phyloP scores from a whole-genome alignment of 2,329 filamentous ascomycete genomes.

The Leptographium flavum region DNA sequence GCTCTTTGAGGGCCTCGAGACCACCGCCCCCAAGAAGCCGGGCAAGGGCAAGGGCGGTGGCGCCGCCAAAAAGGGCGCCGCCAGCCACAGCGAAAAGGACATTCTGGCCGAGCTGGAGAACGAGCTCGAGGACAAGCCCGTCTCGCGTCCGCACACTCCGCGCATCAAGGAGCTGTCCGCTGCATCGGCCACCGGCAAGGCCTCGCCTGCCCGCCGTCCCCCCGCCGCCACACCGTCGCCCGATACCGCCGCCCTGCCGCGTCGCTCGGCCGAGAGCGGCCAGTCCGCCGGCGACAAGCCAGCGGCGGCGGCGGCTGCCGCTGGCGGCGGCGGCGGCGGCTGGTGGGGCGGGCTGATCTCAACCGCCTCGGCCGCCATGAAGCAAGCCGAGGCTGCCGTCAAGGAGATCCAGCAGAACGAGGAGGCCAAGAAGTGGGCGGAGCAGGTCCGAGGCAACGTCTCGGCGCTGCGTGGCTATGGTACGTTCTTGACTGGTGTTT shows the following conservation, averaged over 20 bases:
- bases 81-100: conserved; percentile 46
- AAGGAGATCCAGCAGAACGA: conserved; percentile 95
- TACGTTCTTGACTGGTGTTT: conserved; percentile 24
- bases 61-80: conserved; percentile 23
- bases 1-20: conserved; percentile 48
- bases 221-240: conserved; percentile 33
- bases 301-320: neutral
- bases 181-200: conserved; percentile 22
- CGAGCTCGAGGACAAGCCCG: conserved; percentile 53
- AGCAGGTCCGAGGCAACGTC: conserved; percentile 84
- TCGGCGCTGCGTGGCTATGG: conserved; percentile 62
- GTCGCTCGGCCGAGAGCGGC: conserved; percentile 12
- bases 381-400: conserved; percentile 83
- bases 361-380: conserved; percentile 72
- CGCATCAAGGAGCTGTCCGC: conserved; percentile 42
- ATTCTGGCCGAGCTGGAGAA: conserved; percentile 79
- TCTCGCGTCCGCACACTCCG: conserved; percentile 69
- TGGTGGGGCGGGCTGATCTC: conserved; percentile 85
- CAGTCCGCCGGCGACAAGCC: too few species aligned
- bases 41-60: conserved; percentile 19
- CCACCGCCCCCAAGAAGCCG: conserved; percentile 32
- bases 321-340: conserved; percentile 42
- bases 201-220: conserved; percentile 34
- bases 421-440: conserved; percentile 90
- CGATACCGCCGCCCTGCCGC: conserved; percentile 40